Conservation (phyloP, 305 asterid species). For the Andrographis paniculata region DNA sequence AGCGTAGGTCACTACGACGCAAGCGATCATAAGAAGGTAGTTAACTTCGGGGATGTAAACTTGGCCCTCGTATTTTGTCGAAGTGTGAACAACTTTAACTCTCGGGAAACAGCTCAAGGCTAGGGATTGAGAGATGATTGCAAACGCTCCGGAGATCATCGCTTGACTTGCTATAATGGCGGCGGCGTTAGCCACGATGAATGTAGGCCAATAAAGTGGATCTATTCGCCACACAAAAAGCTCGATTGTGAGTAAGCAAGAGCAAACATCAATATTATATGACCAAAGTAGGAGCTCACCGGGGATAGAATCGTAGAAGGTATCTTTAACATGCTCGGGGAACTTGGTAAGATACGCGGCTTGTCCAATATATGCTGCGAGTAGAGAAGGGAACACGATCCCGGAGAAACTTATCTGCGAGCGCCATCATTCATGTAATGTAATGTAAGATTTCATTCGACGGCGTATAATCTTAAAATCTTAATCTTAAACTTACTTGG, state of each 20-base stretch:
- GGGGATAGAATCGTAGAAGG: slow-evolving; percentile 52
- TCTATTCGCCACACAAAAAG: slow-evolving; percentile 13
- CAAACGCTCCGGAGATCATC: slow-evolving; percentile 55
- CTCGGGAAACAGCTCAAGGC: slow-evolving; percentile 75
- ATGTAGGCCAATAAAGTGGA: slow-evolving; percentile 64
- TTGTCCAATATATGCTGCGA: slow-evolving; percentile 48
- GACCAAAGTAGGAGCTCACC: slow-evolving; percentile 15
- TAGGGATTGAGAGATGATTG: slow-evolving; percentile 64
- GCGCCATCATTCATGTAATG: slow-evolving; percentile 34
- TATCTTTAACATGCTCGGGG: slow-evolving; percentile 18
- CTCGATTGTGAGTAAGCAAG: no score
- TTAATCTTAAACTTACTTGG: not conserved
- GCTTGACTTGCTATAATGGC: slow-evolving; percentile 71
- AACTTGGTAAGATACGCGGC: slow-evolving; percentile 40
- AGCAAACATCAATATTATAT: not conserved
- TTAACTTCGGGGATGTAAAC: slow-evolving; percentile 59
- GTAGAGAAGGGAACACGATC: slow-evolving; percentile 40
- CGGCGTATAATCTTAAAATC: no score
- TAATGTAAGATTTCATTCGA: no score
- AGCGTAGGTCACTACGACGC: slow-evolving; percentile 45
- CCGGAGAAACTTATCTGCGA: not conserved
- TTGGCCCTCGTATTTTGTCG: slow-evolving; percentile 37
- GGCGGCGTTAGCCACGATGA: slow-evolving; percentile 54
- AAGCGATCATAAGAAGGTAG: slow-evolving; percentile 60
- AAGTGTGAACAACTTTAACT: slow-evolving; percentile 57